These are phyloP conservation scores for Tulasnella sp. DNA, from an alignment of 768 basidiomycete species.

Conservation along the genomic window DNA sequence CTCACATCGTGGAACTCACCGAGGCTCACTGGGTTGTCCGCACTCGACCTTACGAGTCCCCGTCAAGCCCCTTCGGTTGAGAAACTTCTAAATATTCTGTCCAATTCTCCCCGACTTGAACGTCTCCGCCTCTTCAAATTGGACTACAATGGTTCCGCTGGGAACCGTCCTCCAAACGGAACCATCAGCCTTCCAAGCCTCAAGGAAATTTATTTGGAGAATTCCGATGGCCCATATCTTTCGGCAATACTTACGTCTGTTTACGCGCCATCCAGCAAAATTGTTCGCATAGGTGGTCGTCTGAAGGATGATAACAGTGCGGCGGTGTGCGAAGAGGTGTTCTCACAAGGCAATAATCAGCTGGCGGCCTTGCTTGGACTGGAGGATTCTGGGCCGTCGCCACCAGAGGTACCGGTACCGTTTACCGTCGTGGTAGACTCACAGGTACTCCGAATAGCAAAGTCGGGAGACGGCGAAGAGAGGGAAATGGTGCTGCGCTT, in stretches of 20 bases:
- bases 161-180: neutral
- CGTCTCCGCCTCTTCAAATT: neutral
- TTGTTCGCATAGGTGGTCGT: neutral
- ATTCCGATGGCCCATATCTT: neutral
- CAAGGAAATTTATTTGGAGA: neutral
- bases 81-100: neutral
- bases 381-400: neutral
- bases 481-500: neutral
- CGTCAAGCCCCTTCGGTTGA: neutral
- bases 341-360: neutral
- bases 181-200: neutral
- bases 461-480: neutral
- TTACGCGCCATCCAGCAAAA: neutral
- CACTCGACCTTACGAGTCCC: neutral
- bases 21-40: neutral
- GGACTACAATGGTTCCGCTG: neutral
- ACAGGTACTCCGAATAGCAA: neutral
- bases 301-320: neutral
- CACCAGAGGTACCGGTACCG: neutral
- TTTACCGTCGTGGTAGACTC: neutral
- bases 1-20: neutral
- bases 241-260: neutral
- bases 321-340: neutral
- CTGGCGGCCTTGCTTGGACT: neutral
- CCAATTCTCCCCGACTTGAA: neutral